Evolutionary conservation across 2,329 filamentous ascomycete species (phyloP), one percentile per base, ranked within the genome.

Genomic region (Apiospora phragmitis): DNA sequence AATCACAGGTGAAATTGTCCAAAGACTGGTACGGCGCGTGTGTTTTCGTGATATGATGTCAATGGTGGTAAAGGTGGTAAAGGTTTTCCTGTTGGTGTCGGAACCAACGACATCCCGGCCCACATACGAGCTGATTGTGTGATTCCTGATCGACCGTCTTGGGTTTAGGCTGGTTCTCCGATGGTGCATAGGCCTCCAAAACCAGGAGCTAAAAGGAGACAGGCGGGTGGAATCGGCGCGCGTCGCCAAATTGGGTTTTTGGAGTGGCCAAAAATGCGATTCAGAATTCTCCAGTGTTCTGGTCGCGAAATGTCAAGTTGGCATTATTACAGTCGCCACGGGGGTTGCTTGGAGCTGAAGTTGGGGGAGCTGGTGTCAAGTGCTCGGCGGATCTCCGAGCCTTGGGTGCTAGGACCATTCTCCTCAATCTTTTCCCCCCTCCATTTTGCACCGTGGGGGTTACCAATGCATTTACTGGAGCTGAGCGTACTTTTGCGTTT

Each of bases 391-490:
- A 62, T 62, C 55, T 62, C 55, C 55, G 55, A 62, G 55, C 51
- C 32, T 18, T 29, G 29, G 7, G 51, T 59, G 55, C 55, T 62
- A n/a, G 55, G 55, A 38, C 55, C 55, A 62, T 62, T 62, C 55
- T 62, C 55, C 55, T 62, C 55, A 62, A n/a, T 38, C 21, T 62
- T 55, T 55, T 43, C 51, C 55, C 55, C 55, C 55, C 21, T 62
- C 32, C 55, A 32, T n/a, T 62, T 21, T 62, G 8, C 55, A 38
- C 24, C 55, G 55, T 62, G 55, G 55, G 55, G 55, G 55, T 62
- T 62, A 62, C 55, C 55, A 62, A 62, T 62, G 55, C 55, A 62
- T 55, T 62, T 62, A 62, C 55, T 62, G 55, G 55, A 62, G 55
- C 32, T 62, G 55, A 62, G 32, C 21, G 18, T 21, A 38, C 1